phyloP scores from a whole-genome alignment of 1,139 yeast genomes.

The Kurtzmaniella quercitrusa region DNA sequence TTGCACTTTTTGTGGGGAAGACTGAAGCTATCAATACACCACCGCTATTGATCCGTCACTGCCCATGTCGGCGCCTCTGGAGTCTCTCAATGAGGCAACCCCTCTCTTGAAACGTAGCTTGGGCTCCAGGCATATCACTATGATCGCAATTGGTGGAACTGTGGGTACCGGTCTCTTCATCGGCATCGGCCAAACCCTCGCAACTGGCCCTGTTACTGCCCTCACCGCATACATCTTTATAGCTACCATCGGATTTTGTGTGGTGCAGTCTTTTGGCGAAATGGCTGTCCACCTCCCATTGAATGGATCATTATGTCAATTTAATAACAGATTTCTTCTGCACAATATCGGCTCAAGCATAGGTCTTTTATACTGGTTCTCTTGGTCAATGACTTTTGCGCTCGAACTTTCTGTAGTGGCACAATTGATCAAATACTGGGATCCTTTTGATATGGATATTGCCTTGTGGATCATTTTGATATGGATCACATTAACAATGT shows the following conservation, averaged over 20 bases:
- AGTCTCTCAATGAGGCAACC: background rate
- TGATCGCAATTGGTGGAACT: conserved; percentile 61
- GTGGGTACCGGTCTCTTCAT: conserved; percentile 27
- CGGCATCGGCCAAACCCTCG: conserved; percentile 11
- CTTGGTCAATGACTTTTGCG: conserved; percentile 24
- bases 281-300: conserved; percentile 18
- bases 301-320: conserved; percentile 20
- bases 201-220: conserved; percentile 18
- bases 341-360: conserved; percentile 16
- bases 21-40: too few species aligned
- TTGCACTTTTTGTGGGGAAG: too few species aligned
- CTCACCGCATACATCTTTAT: conserved; percentile 16
- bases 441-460: conserved; percentile 4
- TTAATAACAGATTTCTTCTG: conserved; percentile 17
- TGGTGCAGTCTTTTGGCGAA: conserved; percentile 19
- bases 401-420: conserved; percentile 19
- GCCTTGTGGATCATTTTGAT: conserved; percentile 9
- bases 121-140: conserved; percentile 46
- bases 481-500: conserved; percentile 15
- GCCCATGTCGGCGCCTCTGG: too few species aligned
- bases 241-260: conserved; percentile 14
- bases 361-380: conserved; percentile 22
- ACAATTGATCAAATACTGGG: conserved; percentile 15
- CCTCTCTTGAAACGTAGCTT: background rate
- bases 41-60: too few species aligned